These are phyloP conservation scores for Mallotus repandus DNA, from an alignment of 441 rosid species.

Conservation along the genomic window DNA sequence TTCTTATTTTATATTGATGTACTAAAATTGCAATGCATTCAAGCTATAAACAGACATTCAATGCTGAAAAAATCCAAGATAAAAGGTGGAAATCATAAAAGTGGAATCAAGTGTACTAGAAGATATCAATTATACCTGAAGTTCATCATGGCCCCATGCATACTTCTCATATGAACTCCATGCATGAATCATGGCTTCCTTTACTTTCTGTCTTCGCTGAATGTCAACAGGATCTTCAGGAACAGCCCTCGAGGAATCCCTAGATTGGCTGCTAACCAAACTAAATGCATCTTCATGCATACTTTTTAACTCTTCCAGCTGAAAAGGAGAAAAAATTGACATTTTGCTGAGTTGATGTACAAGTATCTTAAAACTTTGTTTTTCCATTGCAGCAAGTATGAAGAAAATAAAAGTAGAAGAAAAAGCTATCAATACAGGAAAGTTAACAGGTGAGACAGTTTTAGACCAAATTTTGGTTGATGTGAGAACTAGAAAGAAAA, in stretches of 20 bases:
- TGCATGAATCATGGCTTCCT: conserved; percentile 97
- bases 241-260: conserved; percentile 27
- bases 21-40: background rate
- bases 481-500: background rate
- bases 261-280: conserved; percentile 16
- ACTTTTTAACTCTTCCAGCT: conserved; percentile 53
- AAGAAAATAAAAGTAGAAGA: background rate
- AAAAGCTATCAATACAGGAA: background rate
- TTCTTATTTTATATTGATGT: background rate
- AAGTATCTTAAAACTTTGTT: background rate
- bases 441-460: background rate
- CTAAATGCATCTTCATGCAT: conserved; percentile 28
- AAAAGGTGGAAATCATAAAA: background rate
- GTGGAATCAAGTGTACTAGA: background rate
- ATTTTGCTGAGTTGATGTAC: background rate
- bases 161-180: conserved; percentile 96
- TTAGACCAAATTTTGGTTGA: background rate
- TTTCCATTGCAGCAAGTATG: background rate
- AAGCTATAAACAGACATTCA: background rate
- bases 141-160: conserved; percentile 99
- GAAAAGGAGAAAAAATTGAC: conserved; percentile 20
- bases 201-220: conserved; percentile 79
- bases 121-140: conserved; percentile 52
- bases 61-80: background rate
- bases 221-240: conserved; percentile 58